Percentiles rank a stretch among this genome's conserved stretches.
phyloP scores from a whole-genome alignment of 495 filamentous ascomycete genomes.

The Penicillium malachiteum region DNA sequence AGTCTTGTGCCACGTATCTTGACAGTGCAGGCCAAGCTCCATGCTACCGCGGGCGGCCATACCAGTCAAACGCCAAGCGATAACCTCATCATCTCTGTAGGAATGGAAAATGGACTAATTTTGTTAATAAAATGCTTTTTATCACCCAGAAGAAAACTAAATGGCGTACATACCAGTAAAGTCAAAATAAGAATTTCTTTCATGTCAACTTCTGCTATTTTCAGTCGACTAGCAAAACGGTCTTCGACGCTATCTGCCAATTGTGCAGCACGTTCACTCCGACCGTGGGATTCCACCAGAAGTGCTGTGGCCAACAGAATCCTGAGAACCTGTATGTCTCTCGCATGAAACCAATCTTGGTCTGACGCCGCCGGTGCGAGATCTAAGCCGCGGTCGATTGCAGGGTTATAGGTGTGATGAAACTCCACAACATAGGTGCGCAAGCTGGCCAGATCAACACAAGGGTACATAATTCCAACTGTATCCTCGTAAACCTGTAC shows the following conservation, averaged over 20 bases:
- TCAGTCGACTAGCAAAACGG: conserved; percentile 62
- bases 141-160: neutral
- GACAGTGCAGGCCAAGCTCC: conserved; percentile 74
- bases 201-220: conserved; percentile 61
- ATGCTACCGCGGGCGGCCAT: conserved; percentile 69
- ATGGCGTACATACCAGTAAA: conserved; percentile 53
- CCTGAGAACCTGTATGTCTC: conserved; percentile 71
- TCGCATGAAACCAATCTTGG: conserved; percentile 57
- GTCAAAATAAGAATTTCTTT: conserved; percentile 68
- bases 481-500: conserved; percentile 74
- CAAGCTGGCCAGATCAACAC: conserved; percentile 67
- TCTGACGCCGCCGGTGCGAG: conserved; percentile 51
- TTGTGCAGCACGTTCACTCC: conserved; percentile 66
- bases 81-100: conserved; percentile 72
- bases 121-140: neutral
- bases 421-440: conserved; percentile 45
- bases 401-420: conserved; percentile 37
- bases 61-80: conserved; percentile 75
- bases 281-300: conserved; percentile 68
- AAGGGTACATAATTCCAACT: conserved; percentile 80
- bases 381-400: conserved; percentile 52
- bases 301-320: conserved; percentile 72
- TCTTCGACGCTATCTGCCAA: conserved; percentile 71
- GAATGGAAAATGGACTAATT: conserved; percentile 76
- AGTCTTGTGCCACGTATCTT: conserved; percentile 66